Base-by-base conservation (phyloP, 495 filamentous ascomycete genomes). In the Pyrenopolyporus hunteri region DNA sequence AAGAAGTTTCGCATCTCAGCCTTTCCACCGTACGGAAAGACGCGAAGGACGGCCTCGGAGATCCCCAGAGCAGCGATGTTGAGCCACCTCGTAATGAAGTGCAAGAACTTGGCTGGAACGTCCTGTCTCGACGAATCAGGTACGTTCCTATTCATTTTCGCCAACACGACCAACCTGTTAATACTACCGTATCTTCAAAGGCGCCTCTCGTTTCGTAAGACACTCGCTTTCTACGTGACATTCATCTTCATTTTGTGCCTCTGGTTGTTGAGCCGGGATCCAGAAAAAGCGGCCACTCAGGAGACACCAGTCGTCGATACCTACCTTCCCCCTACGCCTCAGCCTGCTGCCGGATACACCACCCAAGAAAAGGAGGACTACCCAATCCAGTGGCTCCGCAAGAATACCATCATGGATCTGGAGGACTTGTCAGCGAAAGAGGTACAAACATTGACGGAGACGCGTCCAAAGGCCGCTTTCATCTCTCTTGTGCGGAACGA, bases 401-500 rank as follows among this genome's bases (percentile, higher is more conserved):
- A 49, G 4, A 64, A 71, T 20, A 69, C 66, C n/a, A 14, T 72
- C 33, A 4, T 44, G 9, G 39, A 58, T 46, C 4, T 59, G 3
- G 26, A 53, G 6, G 50, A 65, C 14, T 33, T 67, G 7, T 35
- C 63, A 4, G n/a, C 46, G 0, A 25, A 61, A 1, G 53, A 70
- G 35, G 13, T 61, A 4, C 57, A 64, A 17, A 32, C 32, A 7
- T 53, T 71, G 7, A 26, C 49, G 6, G 59, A 63, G 10, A 62
- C 56, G 9, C 86, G 83, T 14, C 84, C 89, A 66, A 92, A 91
- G 69, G 91, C 90, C 23, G 92, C 90, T 4, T 92, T 94, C 66
- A 85, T 94, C 37, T 89, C 91, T 6, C 78, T 94, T 39, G 90
- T 90, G 6, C 84, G 89, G 48, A 92, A 93, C 64, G 76, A 74